These are phyloP conservation scores for Waitea zeae DNA, from an alignment of 1,284 basidiomycete genomes.

Conservation along the genomic window DNA sequence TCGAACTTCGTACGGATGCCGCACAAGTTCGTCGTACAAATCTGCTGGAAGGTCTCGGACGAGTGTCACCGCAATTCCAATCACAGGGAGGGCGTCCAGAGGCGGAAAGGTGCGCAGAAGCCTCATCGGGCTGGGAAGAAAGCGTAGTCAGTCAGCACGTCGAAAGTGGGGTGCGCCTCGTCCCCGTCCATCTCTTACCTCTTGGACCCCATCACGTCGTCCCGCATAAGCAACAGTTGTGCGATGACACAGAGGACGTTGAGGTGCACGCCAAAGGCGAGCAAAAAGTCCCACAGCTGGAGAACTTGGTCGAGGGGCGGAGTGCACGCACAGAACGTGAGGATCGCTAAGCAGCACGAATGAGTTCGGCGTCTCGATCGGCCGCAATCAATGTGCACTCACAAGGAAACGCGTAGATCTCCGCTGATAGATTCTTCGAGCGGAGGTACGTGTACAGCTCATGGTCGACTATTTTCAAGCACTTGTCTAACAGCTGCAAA, in stretches of 20 bases:
- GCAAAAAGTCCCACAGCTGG: constrained; percentile 91
- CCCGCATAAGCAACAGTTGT: constrained; percentile 78
- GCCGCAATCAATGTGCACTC: constrained; percentile 14
- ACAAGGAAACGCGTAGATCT: constrained; percentile 97
- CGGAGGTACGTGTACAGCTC: constrained; percentile 71
- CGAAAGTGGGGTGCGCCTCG: not conserved
- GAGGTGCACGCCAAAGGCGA: constrained; percentile 90
- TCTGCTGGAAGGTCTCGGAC: constrained; percentile 80
- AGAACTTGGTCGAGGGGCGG: constrained; percentile 90
- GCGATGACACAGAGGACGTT: constrained; percentile 95
- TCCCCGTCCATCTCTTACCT: too few species aligned
- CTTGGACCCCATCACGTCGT: constrained; percentile 73
- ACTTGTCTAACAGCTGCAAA: constrained; percentile 80
- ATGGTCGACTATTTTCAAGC: constrained; percentile 79
- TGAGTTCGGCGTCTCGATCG: not conserved
- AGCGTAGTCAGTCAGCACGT: not conserved
- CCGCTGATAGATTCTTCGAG: constrained; percentile 90
- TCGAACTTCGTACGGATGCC: constrained; percentile 86
- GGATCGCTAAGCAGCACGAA: constrained; percentile 41
- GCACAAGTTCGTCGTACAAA: constrained; percentile 81
- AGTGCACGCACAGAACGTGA: constrained; percentile 93
- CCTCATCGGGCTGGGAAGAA: constrained; percentile 85
- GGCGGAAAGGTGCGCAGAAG: constrained; percentile 90
- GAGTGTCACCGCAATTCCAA: constrained; percentile 84
- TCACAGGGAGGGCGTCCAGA: constrained; percentile 72